Conservation (phyloP, 805 yeast species). For the Wickerhamomyces subpelliculosus region DNA sequence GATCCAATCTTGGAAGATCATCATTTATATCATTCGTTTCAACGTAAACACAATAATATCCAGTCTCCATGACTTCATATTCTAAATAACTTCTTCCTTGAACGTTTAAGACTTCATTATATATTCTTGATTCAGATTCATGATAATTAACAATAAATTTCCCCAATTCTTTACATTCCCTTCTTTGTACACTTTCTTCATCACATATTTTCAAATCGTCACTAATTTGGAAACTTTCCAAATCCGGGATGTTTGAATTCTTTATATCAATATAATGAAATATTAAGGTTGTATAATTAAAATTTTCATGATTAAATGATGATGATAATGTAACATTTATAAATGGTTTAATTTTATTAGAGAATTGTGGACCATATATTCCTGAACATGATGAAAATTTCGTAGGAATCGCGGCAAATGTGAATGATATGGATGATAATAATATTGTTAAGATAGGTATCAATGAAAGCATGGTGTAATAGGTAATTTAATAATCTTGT, state of each 20-base stretch:
- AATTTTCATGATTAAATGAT: not conserved
- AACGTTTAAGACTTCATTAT: not conserved
- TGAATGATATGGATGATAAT: not conserved
- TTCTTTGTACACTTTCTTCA: not conserved
- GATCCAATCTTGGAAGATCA: not conserved
- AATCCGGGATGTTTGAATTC: not conserved
- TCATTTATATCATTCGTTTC: not conserved
- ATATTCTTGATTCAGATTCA: not conserved
- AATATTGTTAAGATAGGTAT: not conserved
- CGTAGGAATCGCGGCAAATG: not conserved
- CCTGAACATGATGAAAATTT: not conserved
- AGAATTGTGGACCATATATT: not conserved
- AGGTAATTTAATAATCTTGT: too few relatives aligned
- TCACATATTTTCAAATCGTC: not conserved
- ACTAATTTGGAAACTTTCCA: not conserved
- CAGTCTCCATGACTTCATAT: not conserved
- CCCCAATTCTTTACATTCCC: not conserved
- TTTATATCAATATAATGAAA: not conserved
- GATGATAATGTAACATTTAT: not conserved
- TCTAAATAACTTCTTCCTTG: not conserved
- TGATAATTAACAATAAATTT: not conserved
- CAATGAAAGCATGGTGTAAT: too few relatives aligned
- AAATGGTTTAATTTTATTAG: not conserved
- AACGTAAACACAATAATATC: conserved; percentile 1
- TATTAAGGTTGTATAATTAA: not conserved